These are phyloP conservation scores for Cordyceps cicadae DNA, from an alignment of 2,329 filamentous ascomycete species.

Conservation along the genomic window DNA sequence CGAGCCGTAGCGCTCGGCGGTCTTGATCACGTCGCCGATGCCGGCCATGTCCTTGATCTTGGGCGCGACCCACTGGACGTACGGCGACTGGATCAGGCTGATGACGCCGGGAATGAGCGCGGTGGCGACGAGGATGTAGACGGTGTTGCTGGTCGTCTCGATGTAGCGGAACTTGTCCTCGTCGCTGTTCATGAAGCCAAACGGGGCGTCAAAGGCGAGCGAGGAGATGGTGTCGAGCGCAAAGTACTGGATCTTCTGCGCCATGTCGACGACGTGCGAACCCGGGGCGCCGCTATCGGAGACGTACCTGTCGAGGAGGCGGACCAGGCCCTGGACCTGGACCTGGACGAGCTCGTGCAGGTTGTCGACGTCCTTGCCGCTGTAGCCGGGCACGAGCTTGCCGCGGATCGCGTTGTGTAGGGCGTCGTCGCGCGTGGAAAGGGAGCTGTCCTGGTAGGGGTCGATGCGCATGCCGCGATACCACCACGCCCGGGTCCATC, in stretches of 20 bases:
- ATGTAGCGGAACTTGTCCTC: constrained; percentile 39
- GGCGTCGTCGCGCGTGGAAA: constrained; percentile 39
- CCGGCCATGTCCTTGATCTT: constrained; percentile 19
- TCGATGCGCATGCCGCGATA: constrained; percentile 44
- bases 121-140: constrained; percentile 35
- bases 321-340: constrained; percentile 35
- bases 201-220: constrained; percentile 40
- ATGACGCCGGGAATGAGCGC: constrained; percentile 35
- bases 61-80: constrained; percentile 30
- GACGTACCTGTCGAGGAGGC: constrained; percentile 35
- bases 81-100: constrained; percentile 29
- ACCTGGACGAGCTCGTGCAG: constrained; percentile 32
- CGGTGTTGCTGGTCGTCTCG: constrained; percentile 29
- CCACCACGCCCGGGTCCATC: constrained; percentile 23
- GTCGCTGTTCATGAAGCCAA: constrained; percentile 39
- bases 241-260: constrained; percentile 41
- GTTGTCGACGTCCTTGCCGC: constrained; percentile 24
- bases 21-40: constrained; percentile 28
- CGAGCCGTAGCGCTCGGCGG: constrained; percentile 21
- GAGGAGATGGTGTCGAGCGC: constrained; percentile 47
- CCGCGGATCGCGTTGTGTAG: constrained; percentile 32
- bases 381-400: constrained; percentile 21
- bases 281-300: background rate
- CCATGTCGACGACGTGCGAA: constrained; percentile 30
- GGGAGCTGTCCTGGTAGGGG: constrained; percentile 40